These are phyloP conservation scores for Globisporangium echinulatum DNA, from an alignment of 352 stramenopile species.

Conservation along the genomic window DNA sequence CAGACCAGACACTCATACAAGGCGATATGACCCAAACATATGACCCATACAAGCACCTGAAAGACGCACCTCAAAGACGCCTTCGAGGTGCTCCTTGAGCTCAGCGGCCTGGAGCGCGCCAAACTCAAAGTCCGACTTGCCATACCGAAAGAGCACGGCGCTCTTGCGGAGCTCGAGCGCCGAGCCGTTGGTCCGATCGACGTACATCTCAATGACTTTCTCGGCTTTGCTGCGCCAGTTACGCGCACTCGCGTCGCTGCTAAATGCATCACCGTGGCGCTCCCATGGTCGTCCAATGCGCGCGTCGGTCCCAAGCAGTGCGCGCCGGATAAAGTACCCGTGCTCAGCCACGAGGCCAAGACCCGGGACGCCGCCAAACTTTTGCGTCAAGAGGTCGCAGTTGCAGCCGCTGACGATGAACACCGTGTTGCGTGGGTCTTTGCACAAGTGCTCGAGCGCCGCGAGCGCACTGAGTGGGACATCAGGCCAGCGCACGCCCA, in stretches of 20 bases:
- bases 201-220: slow-evolving; percentile 97
- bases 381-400: slow-evolving; percentile 92
- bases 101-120: slow-evolving; percentile 95
- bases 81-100: slow-evolving; percentile 96
- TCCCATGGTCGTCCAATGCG: slow-evolving; percentile 69
- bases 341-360: slow-evolving; percentile 98
- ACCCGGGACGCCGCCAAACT: slow-evolving; percentile 91
- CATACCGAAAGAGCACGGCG: slow-evolving; percentile 97
- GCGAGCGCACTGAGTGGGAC: slow-evolving; percentile 58
- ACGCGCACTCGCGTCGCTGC: slow-evolving; percentile 48
- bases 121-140: slow-evolving; percentile 98
- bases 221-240: slow-evolving; percentile 94
- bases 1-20: neutral
- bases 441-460: slow-evolving; percentile 90
- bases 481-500: slow-evolving; percentile 66
- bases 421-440: slow-evolving; percentile 93
- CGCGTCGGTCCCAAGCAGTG: slow-evolving; percentile 56
- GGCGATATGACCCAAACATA: no score
- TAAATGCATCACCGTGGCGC: slow-evolving; percentile 56
- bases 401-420: slow-evolving; percentile 98
- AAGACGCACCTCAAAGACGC: slow-evolving; percentile 54
- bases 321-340: slow-evolving; percentile 92
- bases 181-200: slow-evolving; percentile 96
- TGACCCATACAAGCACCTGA: no score
- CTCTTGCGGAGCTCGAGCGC: slow-evolving; percentile 97